Conservation (phyloP, 306 rosid genomes). For the Trifolium pratense region DNA sequence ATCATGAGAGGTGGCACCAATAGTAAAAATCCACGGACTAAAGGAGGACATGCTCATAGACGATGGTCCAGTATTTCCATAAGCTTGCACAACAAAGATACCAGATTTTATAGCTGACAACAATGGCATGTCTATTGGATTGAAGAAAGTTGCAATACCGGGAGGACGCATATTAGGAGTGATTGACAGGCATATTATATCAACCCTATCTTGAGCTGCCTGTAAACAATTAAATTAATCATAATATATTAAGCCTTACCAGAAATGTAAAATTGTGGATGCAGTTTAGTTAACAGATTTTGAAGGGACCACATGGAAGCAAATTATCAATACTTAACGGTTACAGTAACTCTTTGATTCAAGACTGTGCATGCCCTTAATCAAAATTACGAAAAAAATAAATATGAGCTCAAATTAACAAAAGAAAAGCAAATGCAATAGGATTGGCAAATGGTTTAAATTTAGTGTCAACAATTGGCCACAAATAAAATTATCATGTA, state of each 20-base stretch:
- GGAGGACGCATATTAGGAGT: constrained; percentile 96
- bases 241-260: constrained; percentile 27
- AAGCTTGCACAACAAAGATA: constrained; percentile 98
- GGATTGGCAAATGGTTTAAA: no score
- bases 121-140: constrained; percentile 97
- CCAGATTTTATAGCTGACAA: constrained; percentile 91
- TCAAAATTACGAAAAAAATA: no score
- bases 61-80: constrained; percentile 97
- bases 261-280: not conserved
- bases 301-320: not conserved
- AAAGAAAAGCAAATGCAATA: no score
- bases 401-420: no score
- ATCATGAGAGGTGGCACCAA: constrained; percentile 93
- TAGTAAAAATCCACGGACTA: constrained; percentile 96
- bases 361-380: not conserved
- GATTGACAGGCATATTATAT: constrained; percentile 88
- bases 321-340: not conserved
- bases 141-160: constrained; percentile 87
- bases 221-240: constrained; percentile 40
- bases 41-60: constrained; percentile 95
- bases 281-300: not conserved
- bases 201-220: constrained; percentile 98
- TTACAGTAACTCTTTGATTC: not conserved
- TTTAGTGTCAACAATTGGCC: no score
- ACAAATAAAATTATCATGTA: not conserved